Evolutionary conservation across 2,329 filamentous ascomycete species (phyloP), one percentile per base, ranked within the genome.

Genomic region (Colletotrichum ledebouriae): DNA sequence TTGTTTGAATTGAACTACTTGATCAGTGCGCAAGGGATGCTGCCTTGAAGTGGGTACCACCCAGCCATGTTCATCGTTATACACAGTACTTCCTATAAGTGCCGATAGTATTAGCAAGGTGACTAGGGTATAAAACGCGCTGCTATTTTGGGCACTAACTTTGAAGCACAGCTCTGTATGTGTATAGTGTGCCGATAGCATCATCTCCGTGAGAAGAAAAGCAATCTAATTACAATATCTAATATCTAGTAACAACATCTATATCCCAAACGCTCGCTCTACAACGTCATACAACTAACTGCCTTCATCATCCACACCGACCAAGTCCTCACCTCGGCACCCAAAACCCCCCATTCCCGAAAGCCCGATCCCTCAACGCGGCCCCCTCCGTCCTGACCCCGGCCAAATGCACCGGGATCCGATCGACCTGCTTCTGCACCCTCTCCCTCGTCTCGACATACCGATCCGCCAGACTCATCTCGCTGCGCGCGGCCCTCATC

Each of bases 341-440:
- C 79, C 83, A 87, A 29, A 85, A 74, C 0, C 85, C 85, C 0
- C 85, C 85, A 22, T 77, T 82, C 2, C 85, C 85, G 63, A 82
- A 80, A 2, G 78, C 78, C 52, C 79, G 80, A 71, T 91, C 87
- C 71, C 81, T 81, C 73, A 83, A 74, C 33, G 79, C 77, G 9
- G 79, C 82, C 2, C 79, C 77, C 12, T 83, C 78, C 9, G 84
- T 87, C 59, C 90, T 81, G 49, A 92, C 81, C 0, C 89, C 90
- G 3, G 85, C 80, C 72, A 80, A 80, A 74, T 91, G 87, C 52
- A 90, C 72, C 2, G 89, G 89, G 3, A 91, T 79, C 61, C 82
- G 81, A 68, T 90, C 88, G 6, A 90, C 80, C 44, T 83, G 80
- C 67, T 81, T 83, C 76, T 90, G 86, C 3, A 87, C 80, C 20